Base-by-base conservation (phyloP, 1,284 basidiomycete species). In the Entoloma clypeatum region DNA sequence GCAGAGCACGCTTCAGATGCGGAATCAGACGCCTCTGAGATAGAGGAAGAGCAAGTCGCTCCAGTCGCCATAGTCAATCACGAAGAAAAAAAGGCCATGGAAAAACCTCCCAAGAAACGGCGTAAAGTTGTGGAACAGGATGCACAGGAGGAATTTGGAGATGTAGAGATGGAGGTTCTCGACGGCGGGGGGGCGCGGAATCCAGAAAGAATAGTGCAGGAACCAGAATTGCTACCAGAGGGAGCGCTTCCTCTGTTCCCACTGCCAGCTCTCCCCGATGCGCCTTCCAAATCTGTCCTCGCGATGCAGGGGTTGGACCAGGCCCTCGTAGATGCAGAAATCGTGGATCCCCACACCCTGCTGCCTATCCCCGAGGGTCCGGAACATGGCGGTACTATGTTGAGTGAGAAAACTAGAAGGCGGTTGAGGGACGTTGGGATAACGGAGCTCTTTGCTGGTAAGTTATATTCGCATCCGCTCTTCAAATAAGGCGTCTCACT, bases 401-500 rank as follows among this genome's bases (percentile, higher is more conserved):
- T 94, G 11, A 75, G 77, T 41, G 71, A 74, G 50, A 78, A 69
- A 55, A 86, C 77, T 42, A 69, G 75, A 52, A 78, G 63, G 52
- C 71, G 86, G 32, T 59, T 96, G 40, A 61, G 69, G 32, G 86
- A 90, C 10, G 69, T 91, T 13, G 92, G 89, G 3, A 81, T 95
- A 18, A 71, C 69, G 3, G 83, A 92, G 44, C 69, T 94, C 44
- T 95, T 96, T 63, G 90, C 92, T 42, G 90, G 92, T 92, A 55
- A 51, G 78, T 64, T n/a, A 9, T 44, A 43, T 5, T 41, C 29
- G 34, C 24, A 30, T 31, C 32, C 21, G 29, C 35, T 34, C n/a
- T 28, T 21, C 39, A 21, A 28, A n/a, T 41, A 35, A 21, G 37
- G 44, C 30, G 52, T 31, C 19, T 41, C 28, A 29, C 32, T 43